Evolutionary conservation across 176 grass and related monocot genomes (phyloP), one percentile per base, ranked within the genome.

Genomic region (Phyllostachys edulis): DNA sequence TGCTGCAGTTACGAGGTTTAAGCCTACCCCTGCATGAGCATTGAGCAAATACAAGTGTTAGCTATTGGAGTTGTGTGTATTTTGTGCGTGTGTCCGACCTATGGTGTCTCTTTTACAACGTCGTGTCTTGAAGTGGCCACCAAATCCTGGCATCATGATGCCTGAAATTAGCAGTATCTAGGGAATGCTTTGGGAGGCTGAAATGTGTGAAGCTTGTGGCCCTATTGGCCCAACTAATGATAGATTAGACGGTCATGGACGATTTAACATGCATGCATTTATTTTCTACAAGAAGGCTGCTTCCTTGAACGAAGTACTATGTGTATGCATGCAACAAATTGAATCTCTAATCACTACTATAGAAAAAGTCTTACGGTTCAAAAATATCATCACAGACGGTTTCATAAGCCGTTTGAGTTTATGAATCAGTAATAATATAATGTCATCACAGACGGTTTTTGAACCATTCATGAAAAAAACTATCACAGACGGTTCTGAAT

Each of bases 21-120:
- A 86, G 42, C 44, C 7, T 63, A 7, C 49, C 36, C 55, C 36
- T 64, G 15, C 77, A 73, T 21, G 57, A 63, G 10, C 29, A 46
- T 46, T 12, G 44, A 46, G 42, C 76, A 76, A 76, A 55, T 69
- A 44, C 36, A 21, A 64, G 72, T 36, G 23, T 63, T n/a, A 42
- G 24, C 45, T 73, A 32, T 45, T 62, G 52, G 17, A 81, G 42
- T 73, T 37, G 27, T 13, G 8, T 70, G 18, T 81, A 27, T 51
- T 55, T 70, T 77, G 12, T 71, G 21, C 47, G 87, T 76, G 82
- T 26, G 54, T 80, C 46, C 13, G 50, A 52, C 1, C 50, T 18
- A 52, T 70, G 70, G 24, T 76, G 13, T 61, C 6, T 23, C 9
- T 61, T 57, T 71, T 60, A 47, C 45, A 24, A 46, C 39, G 41